Evolutionary conservation across 2,329 filamentous ascomycete genomes (phyloP), one percentile per base, ranked within the genome.

Genomic region (Grosmannia huntii): DNA sequence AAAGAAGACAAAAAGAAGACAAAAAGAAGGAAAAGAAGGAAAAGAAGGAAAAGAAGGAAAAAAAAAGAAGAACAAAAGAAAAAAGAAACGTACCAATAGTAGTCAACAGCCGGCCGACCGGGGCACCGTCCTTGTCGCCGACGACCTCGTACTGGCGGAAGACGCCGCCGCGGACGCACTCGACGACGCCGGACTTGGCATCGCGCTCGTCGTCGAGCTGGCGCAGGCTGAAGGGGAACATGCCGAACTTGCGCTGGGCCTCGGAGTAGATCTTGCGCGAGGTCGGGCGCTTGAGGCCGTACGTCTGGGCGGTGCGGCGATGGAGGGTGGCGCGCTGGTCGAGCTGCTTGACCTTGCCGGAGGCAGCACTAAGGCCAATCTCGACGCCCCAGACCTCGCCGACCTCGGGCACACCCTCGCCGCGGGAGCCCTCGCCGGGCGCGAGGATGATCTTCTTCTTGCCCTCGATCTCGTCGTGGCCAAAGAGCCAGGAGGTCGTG

Each of bases 311-410:
- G 59, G 94, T 97, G 68, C 92, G 88, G 70, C 92, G 89, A 77
- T 97, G 90, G 64, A 99, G 82, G 53, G 94, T 99, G 56, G 94
- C 78, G 63, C 94, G 85, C 74, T 95, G 87, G 68, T 90, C 84
- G 61, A 96, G 79, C 65, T 79, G 86, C 86, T 97, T 99, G 73
- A 95, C 87, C 80, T 99, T 99, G 71, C 94, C 94, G 62, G 84
- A 85, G 64, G 91, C 91, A 67, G 94, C 77, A 73, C 88, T 94
- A 69, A 99, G 83, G 66, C 92, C 92, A 70, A 96, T 84, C 80
- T 99, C 94, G 58, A 99, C 89, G 73, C 94, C 94, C 94, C 94
- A 99, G 61, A 95, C 91, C 71, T 99, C 94, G 65, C 89, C 87
- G 59, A 95, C 76, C 68, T 95, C 92, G 59, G 94, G 88, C 59